Evolutionary conservation across 768 basidiomycete species (phyloP).

Genomic region (Phlebiopsis gigantea): DNA sequence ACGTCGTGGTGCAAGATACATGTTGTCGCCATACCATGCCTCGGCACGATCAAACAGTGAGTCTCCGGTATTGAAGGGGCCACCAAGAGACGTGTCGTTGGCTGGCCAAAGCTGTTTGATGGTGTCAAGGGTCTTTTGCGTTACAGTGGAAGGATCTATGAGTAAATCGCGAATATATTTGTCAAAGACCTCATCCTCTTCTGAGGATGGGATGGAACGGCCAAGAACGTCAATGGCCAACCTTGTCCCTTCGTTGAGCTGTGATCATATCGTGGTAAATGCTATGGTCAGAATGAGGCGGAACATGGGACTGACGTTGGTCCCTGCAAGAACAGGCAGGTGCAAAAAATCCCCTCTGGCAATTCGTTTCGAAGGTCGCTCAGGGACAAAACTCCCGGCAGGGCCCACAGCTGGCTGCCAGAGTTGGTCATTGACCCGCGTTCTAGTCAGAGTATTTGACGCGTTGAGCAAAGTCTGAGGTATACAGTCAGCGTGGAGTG

Average conservation of each 20-base stretch:
- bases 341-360: constrained; percentile 18
- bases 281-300: background rate
- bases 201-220: constrained; percentile 32
- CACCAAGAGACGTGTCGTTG: constrained; percentile 41
- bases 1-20: constrained; percentile 48
- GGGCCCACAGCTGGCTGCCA: constrained; percentile 21
- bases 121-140: constrained; percentile 33
- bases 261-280: background rate
- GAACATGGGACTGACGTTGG: constrained; percentile 14
- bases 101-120: constrained; percentile 40
- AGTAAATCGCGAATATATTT: constrained; percentile 42
- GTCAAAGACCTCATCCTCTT: constrained; percentile 41
- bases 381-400: constrained; percentile 15
- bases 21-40: constrained; percentile 55
- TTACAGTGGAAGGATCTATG: constrained; percentile 48
- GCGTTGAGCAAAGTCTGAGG: constrained; percentile 9
- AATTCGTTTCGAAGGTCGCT: constrained; percentile 14
- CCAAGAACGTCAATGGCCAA: constrained; percentile 37
- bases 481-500: background rate
- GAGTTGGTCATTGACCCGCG: constrained; percentile 15
- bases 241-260: constrained; percentile 51
- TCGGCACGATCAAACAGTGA: constrained; percentile 51
- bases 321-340: constrained; percentile 15
- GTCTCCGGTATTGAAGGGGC: constrained; percentile 54
- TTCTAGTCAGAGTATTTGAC: constrained; percentile 10